A percentile compares a stretch with the other conserved stretches of the same genome.
These are phyloP conservation scores for Obelidium mucronatum DNA, from an alignment of 192 early-diverging fungal species.

Conservation along the genomic window DNA sequence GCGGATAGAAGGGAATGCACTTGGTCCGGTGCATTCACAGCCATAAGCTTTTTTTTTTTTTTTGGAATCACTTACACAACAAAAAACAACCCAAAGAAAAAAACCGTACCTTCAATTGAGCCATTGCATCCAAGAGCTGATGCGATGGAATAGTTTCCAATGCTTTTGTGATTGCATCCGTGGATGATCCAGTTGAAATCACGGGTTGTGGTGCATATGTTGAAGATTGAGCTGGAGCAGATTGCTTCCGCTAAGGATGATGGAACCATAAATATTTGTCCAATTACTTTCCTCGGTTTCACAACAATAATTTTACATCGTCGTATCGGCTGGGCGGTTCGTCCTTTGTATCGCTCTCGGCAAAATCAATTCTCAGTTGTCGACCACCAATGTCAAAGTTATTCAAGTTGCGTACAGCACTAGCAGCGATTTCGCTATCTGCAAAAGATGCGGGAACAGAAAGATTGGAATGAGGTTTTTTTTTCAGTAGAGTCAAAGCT, in stretches of 20 bases:
- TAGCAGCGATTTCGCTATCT: constrained; percentile 91
- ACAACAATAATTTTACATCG: too few species aligned
- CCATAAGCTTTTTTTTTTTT: constrained; percentile 49
- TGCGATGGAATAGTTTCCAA: constrained; percentile 62
- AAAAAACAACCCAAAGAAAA: not conserved
- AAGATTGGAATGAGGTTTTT: not conserved
- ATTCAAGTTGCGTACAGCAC: constrained; percentile 93
- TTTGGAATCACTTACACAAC: not conserved
- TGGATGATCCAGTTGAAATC: constrained; percentile 38
- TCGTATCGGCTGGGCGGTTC: constrained; percentile 7
- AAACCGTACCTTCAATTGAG: constrained; percentile 68
- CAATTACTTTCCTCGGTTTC: too few species aligned
- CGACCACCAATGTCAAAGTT: constrained; percentile 90
- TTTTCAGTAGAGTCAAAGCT: not conserved
- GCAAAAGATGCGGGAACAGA: not conserved
- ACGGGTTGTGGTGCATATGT: constrained; percentile 13
- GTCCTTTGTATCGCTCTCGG: constrained; percentile 78
- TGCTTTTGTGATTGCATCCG: constrained; percentile 62
- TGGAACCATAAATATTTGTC: constrained; percentile 15
- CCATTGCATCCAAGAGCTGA: constrained; percentile 69
- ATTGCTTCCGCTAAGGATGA: not conserved
- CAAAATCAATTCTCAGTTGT: constrained; percentile 90
- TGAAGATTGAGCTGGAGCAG: not conserved
- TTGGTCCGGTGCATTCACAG: constrained; percentile 68
- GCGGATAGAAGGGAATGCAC: constrained; percentile 68